A percentile compares a stretch with the other conserved stretches of the same genome.
Conservation (phyloP, 2,329 filamentous ascomycete genomes). For the Trichoderma koningiopsis region DNA sequence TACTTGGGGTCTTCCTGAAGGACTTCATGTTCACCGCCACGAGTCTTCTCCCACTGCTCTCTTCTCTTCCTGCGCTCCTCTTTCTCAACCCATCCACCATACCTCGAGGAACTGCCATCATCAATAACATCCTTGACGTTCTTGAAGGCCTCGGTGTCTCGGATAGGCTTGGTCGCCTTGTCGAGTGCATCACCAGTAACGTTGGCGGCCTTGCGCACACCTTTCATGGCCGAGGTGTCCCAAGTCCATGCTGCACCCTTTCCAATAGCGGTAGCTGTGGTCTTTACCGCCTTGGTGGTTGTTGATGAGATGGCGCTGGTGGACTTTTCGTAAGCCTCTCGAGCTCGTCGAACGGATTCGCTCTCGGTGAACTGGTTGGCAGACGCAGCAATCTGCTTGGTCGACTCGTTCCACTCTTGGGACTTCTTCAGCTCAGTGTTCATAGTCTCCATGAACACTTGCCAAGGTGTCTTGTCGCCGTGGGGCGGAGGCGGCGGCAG, state of each 20-base stretch:
- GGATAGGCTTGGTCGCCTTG: slow-evolving; percentile 90
- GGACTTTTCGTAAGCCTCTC: slow-evolving; percentile 83
- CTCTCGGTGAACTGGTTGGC: slow-evolving; percentile 93
- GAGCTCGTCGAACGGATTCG: slow-evolving; percentile 82
- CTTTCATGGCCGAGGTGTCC: slow-evolving; percentile 93
- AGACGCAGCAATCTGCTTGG: slow-evolving; percentile 86
- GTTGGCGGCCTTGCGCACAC: slow-evolving; percentile 81
- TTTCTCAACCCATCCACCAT: slow-evolving; percentile 95
- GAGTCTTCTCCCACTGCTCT: slow-evolving; percentile 70
- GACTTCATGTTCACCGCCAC: slow-evolving; percentile 54
- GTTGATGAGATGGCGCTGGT: slow-evolving; percentile 80
- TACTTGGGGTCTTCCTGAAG: slow-evolving; percentile 86
- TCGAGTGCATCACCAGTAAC: slow-evolving; percentile 85
- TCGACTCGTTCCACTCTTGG: slow-evolving; percentile 99
- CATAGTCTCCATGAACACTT: slow-evolving; percentile 98
- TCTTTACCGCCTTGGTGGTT: slow-evolving; percentile 78
- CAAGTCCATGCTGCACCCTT: slow-evolving; percentile 95
- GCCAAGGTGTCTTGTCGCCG: slow-evolving; percentile 97
- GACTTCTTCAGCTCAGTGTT: slow-evolving; percentile 91
- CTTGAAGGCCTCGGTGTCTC: slow-evolving; percentile 93
- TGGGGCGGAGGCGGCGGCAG: slow-evolving; percentile 88
- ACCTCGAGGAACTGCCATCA: slow-evolving; percentile 92
- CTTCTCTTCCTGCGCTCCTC: slow-evolving; percentile 84
- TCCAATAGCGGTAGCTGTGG: slow-evolving; percentile 82
- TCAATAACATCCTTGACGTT: slow-evolving; percentile 95